These are phyloP conservation scores for Bauhinia variegata DNA, from an alignment of 306 rosid species.

Conservation along the genomic window DNA sequence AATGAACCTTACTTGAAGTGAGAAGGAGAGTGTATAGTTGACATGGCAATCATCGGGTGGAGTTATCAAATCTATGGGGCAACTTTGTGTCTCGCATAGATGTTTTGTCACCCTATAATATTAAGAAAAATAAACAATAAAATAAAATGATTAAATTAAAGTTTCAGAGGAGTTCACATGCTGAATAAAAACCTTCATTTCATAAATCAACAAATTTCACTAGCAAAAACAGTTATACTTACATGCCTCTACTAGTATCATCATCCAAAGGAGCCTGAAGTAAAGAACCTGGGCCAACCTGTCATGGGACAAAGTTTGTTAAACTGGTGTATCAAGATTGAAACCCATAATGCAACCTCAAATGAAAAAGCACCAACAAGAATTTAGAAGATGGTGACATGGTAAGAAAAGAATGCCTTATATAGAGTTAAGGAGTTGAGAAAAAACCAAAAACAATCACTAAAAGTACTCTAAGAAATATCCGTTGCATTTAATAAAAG, in stretches of 20 bases:
- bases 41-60: constrained; percentile 99
- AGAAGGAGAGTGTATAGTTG: constrained; percentile 89
- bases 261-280: constrained; percentile 96
- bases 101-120: constrained; percentile 74
- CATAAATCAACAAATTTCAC: constrained; percentile 31
- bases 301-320: constrained; percentile 34
- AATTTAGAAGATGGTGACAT: background rate
- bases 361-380: background rate
- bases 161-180: constrained; percentile 12
- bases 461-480: background rate
- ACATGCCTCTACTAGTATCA: constrained; percentile 73
- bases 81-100: constrained; percentile 76
- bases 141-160: constrained; percentile 26
- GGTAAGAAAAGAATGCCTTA: too few species aligned
- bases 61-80: constrained; percentile 88
- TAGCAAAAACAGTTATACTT: constrained; percentile 51
- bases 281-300: constrained; percentile 94
- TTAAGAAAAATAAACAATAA: constrained; percentile 12
- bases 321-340: constrained; percentile 23
- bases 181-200: constrained; percentile 25
- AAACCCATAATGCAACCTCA: background rate
- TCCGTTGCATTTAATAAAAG: background rate
- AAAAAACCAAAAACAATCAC: background rate
- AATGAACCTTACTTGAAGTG: constrained; percentile 84
- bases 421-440: background rate